phyloP scores from a whole-genome alignment of 177 flowering plant species.

The Vitis hybrid region DNA sequence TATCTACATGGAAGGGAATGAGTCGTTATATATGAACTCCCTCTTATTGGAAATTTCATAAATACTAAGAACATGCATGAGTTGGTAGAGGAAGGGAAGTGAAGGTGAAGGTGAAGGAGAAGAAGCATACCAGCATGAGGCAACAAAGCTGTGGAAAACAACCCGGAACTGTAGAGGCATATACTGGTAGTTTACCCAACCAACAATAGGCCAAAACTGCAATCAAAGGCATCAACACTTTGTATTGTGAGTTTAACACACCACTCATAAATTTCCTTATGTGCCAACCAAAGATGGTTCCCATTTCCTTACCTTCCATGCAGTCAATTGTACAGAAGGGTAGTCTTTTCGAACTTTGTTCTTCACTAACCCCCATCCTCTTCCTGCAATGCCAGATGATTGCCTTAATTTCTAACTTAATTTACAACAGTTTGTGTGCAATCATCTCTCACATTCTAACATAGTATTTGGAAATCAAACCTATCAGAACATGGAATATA shows the following conservation, averaged over 20 bases:
- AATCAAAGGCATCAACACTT: conserved; percentile 10
- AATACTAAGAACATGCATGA: too few species aligned
- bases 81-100: too few species aligned
- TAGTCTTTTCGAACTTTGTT: conserved; percentile 61
- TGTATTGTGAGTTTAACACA: background rate
- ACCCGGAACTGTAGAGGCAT: conserved; percentile 85
- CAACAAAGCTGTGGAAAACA: conserved; percentile 69
- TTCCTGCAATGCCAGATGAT: conserved; percentile 39
- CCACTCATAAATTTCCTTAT: background rate
- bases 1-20: background rate
- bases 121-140: conserved; percentile 63
- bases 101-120: conserved; percentile 5
- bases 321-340: conserved; percentile 61
- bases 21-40: background rate
- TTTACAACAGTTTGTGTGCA: background rate
- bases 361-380: conserved; percentile 60
- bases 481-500: too few species aligned
- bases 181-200: conserved; percentile 77
- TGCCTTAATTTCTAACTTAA: background rate
- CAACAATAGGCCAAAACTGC: conserved; percentile 87
- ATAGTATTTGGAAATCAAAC: too few species aligned
- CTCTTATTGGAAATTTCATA: too few species aligned
- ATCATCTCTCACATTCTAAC: background rate
- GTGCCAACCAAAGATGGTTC: background rate
- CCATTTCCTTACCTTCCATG: conserved; percentile 58